Conservation (phyloP, 208 protist genomes). For the Leishmania gerbilli region DNA sequence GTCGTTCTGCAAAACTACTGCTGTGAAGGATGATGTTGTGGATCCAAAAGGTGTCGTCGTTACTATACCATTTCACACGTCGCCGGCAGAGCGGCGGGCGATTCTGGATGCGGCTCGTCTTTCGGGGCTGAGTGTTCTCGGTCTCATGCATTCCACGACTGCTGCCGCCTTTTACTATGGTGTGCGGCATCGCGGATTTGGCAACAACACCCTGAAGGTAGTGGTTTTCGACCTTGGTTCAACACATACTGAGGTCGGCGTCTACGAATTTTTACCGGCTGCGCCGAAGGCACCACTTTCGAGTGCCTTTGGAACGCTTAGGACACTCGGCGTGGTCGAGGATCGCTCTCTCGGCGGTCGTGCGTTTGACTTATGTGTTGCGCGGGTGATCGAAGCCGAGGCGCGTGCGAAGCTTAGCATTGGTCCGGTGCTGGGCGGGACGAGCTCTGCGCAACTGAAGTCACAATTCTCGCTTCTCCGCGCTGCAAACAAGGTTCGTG, state of each 20-base stretch:
- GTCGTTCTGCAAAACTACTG: conserved; percentile 54
- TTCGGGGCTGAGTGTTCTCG: conserved; percentile 79
- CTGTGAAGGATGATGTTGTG: conserved; percentile 49
- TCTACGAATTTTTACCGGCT: conserved; percentile 85
- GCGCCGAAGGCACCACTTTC: conserved; percentile 23
- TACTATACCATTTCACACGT: conserved; percentile 91
- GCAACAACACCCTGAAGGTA: conserved; percentile 65
- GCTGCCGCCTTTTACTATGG: conserved; percentile 91
- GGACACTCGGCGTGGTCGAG: conserved; percentile 66
- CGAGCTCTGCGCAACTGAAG: conserved; percentile 55
- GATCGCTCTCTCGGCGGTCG: conserved; percentile 86
- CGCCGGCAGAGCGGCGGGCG: conserved; percentile 68
- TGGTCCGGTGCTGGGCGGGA: conserved; percentile 45
- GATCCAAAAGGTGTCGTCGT: conserved; percentile 80
- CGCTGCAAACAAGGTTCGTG: conserved; percentile 87
- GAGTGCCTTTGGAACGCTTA: conserved; percentile 74
- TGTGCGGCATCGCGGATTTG: conserved; percentile 79
- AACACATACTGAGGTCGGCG: conserved; percentile 86
- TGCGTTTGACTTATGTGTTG: conserved; percentile 91
- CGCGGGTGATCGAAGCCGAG: conserved; percentile 84
- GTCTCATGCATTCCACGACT: conserved; percentile 92
- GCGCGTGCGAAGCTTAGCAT: conserved; percentile 81
- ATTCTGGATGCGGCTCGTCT: conserved; percentile 91
- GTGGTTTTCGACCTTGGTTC: conserved; percentile 88
- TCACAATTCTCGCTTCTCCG: conserved; percentile 90